These are phyloP conservation scores for Penicillium sp. DNA, from an alignment of 2,329 filamentous ascomycete species.

Conservation along the genomic window DNA sequence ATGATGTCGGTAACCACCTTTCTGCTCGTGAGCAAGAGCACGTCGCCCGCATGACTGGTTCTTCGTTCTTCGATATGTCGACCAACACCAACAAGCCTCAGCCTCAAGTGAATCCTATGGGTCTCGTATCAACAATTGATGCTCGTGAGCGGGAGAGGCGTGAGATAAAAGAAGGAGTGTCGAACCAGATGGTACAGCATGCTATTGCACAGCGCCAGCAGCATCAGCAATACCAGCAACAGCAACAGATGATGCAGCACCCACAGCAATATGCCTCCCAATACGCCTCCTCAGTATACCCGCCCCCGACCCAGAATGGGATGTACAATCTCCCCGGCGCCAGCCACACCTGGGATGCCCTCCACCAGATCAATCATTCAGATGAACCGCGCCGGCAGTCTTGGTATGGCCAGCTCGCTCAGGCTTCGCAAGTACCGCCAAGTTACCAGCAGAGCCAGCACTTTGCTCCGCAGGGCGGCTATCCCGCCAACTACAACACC, in stretches of 20 bases:
- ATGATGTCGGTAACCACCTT: conserved; percentile 63
- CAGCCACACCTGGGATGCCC: conserved; percentile 43
- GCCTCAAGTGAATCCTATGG: conserved; percentile 55
- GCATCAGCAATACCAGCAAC: conserved; percentile 50
- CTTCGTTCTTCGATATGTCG: conserved; percentile 71
- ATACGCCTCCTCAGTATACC: conserved; percentile 25
- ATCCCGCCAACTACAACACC: conserved; percentile 30
- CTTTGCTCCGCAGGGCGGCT: conserved; percentile 33
- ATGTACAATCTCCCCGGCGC: conserved; percentile 43
- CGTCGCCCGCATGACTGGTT: conserved; percentile 78
- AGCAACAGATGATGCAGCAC: conserved; percentile 45
- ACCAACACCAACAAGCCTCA: conserved; percentile 56
- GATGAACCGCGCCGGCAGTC: conserved; percentile 40
- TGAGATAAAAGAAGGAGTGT: conserved; percentile 69
- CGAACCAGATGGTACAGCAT: conserved; percentile 71
- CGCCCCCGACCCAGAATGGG: conserved; percentile 27
- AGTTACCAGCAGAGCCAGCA: conserved; percentile 35
- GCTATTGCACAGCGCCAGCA: conserved; percentile 72
- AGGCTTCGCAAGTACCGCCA: conserved; percentile 29
- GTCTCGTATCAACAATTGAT: conserved; percentile 78
- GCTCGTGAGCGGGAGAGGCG: conserved; percentile 76
- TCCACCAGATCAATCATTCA: conserved; percentile 37
- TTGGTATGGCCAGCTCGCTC: conserved; percentile 39
- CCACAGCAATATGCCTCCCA: conserved; percentile 34
- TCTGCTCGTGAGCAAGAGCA: conserved; percentile 88